A percentile compares a stretch with the other conserved stretches of the same genome.
These are phyloP conservation scores for Ogataea hybrid DNA, from an alignment of 1,139 yeast species.

Conservation along the genomic window DNA sequence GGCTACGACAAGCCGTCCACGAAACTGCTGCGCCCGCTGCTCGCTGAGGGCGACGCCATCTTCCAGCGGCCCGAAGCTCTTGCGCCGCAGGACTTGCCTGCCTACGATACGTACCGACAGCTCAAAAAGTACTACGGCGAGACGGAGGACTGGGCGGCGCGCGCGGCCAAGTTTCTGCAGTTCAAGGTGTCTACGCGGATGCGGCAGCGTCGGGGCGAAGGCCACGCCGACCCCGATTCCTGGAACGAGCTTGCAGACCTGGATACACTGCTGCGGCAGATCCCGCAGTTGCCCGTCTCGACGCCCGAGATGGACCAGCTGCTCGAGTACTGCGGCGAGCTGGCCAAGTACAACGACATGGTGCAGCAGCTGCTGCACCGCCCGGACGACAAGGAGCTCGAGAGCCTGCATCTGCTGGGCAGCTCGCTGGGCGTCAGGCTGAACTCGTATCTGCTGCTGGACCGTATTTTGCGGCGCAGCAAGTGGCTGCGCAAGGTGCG, in stretches of 20 bases:
- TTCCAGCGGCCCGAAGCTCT: conserved; percentile 26
- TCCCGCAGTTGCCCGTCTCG: conserved; percentile 49
- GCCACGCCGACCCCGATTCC: conserved; percentile 5
- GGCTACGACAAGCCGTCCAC: conserved; percentile 47
- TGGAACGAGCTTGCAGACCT: conserved; percentile 27
- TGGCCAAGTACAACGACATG: conserved; percentile 52
- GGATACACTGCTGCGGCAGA: conserved; percentile 42
- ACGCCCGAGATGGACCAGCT: conserved; percentile 63
- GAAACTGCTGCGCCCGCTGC: conserved; percentile 43
- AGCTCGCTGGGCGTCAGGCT: conserved; percentile 57
- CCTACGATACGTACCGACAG: conserved; percentile 31
- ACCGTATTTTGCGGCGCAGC: conserved; percentile 45
- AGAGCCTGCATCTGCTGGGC: conserved; percentile 48
- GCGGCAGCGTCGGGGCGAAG: conserved; percentile 25
- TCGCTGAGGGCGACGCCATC: conserved; percentile 57
- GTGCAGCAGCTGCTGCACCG: conserved; percentile 29
- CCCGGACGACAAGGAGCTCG: conserved; percentile 37
- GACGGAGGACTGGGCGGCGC: conserved; percentile 53
- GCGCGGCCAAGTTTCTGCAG: conserved; percentile 53
- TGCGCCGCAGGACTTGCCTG: conserved; percentile 9
- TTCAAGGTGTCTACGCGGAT: conserved; percentile 46
- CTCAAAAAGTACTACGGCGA: conserved; percentile 43
- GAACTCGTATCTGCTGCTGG: conserved; percentile 49
- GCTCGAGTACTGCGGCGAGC: conserved; percentile 50
- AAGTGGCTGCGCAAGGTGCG: conserved; percentile 47